Evolutionary conservation across 2,329 filamentous ascomycete genomes (phyloP).

Genomic region (Cladosporium sp.): DNA sequence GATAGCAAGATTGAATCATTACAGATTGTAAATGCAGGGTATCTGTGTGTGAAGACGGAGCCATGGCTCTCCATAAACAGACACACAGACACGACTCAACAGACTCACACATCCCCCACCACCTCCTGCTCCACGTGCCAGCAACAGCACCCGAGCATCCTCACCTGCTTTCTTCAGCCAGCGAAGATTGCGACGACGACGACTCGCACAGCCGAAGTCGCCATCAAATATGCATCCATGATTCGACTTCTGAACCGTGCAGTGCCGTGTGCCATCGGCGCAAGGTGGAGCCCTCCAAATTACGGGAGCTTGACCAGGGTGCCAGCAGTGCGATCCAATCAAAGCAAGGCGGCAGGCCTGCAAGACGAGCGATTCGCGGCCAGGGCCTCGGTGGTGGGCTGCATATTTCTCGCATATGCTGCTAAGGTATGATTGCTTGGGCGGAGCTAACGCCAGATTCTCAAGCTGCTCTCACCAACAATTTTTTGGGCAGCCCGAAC

Average conservation of each 20-base stretch:
- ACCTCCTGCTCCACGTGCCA: not conserved
- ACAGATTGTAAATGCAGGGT: not conserved
- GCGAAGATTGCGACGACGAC: not conserved
- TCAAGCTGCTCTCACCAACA: slow-evolving; percentile 5
- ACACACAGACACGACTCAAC: not conserved
- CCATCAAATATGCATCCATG: not conserved
- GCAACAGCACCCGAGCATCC: not conserved
- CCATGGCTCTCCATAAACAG: not conserved
- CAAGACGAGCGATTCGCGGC: slow-evolving; percentile 8
- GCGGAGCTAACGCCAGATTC: not conserved
- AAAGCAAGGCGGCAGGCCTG: not conserved
- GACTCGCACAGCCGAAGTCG: slow-evolving; percentile 1
- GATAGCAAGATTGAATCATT: not conserved
- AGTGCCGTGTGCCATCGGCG: not conserved
- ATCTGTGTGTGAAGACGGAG: not conserved
- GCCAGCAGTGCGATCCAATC: not conserved
- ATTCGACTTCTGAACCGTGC: not conserved
- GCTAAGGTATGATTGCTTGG: slow-evolving; percentile 2
- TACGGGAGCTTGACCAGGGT: slow-evolving; percentile 13
- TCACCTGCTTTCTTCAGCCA: slow-evolving; percentile 10
- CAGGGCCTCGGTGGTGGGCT: slow-evolving; percentile 4
- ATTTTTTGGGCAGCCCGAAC: slow-evolving; percentile 6
- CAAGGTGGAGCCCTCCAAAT: slow-evolving; percentile 6
- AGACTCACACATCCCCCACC: not conserved
- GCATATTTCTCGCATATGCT: slow-evolving; percentile 6